These are phyloP conservation scores for Ilex paraguariensis DNA, from an alignment of 305 asterid genomes.

Conservation along the genomic window DNA sequence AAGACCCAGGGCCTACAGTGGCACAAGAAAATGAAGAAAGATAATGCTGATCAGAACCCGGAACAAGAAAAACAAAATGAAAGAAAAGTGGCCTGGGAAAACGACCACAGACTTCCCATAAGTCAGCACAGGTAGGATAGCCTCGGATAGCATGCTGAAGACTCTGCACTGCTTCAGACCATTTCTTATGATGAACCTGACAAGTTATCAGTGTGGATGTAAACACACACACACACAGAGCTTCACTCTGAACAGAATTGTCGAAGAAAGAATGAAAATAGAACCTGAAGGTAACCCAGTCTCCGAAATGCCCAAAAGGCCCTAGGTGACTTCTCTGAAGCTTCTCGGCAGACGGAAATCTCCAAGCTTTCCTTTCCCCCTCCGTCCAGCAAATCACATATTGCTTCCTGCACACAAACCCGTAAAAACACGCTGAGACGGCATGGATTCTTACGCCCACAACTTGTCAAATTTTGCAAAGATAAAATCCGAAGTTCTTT, in stretches of 20 bases:
- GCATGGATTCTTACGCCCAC: not conserved
- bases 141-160: constrained; percentile 97
- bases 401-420: constrained; percentile 43
- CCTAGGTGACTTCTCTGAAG: constrained; percentile 78
- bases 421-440: too few relatives aligned
- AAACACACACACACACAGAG: not conserved
- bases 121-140: constrained; percentile 75
- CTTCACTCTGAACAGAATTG: constrained; percentile 12
- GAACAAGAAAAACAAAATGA: not conserved
- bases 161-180: constrained; percentile 92
- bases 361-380: constrained; percentile 78
- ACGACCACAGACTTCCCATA: constrained; percentile 75
- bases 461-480: not conserved
- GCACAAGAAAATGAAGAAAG: constrained; percentile 20
- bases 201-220: constrained; percentile 3
- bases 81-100: constrained; percentile 1
- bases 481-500: too few relatives aligned
- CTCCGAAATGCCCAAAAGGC: constrained; percentile 96
- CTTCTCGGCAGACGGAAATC: constrained; percentile 74
- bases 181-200: constrained; percentile 78
- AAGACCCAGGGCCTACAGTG: constrained; percentile 80
- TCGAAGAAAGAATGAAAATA: constrained; percentile 8
- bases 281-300: constrained; percentile 84
- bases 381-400: constrained; percentile 72
- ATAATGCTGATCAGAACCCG: constrained; percentile 10